These are phyloP conservation scores for Agrocybe chaxingu DNA, from an alignment of 768 basidiomycete species.

Conservation along the genomic window DNA sequence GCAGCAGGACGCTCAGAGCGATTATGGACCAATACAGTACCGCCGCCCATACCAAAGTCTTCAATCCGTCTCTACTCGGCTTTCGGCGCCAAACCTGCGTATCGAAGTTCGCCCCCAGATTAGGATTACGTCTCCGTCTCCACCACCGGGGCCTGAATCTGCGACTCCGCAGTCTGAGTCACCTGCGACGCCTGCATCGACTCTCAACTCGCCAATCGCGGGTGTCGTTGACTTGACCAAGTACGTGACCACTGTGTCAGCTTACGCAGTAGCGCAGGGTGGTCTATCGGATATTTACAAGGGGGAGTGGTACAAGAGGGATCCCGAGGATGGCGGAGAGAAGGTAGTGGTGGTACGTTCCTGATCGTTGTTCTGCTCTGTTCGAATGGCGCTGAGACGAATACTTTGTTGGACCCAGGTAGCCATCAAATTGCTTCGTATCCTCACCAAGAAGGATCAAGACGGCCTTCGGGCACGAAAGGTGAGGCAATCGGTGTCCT, in stretches of 20 bases:
- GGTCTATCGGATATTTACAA: slow-evolving; percentile 48
- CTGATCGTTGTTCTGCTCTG: neutral
- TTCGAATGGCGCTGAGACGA: neutral
- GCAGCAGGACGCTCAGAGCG: too few relatives aligned
- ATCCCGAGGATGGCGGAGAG: slow-evolving; percentile 4
- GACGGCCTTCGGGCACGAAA: slow-evolving; percentile 33
- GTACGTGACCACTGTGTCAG: slow-evolving; percentile 20
- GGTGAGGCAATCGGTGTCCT: slow-evolving; percentile 14
- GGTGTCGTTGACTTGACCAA: slow-evolving; percentile 31
- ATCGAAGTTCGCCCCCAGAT: too few relatives aligned
- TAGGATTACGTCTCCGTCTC: too few relatives aligned
- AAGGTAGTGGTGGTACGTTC: slow-evolving; percentile 8
- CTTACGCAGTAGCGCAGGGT: slow-evolving; percentile 38
- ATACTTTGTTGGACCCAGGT: slow-evolving; percentile 26
- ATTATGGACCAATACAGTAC: too few relatives aligned
- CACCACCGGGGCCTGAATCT: neutral
- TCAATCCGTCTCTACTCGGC: too few relatives aligned
- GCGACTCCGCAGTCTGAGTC: slow-evolving; percentile 18
- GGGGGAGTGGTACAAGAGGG: slow-evolving; percentile 29
- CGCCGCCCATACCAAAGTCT: too few relatives aligned
- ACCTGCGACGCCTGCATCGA: slow-evolving; percentile 25
- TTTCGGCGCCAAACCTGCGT: too few relatives aligned
- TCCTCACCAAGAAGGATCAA: slow-evolving; percentile 24
- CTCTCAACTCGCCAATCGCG: slow-evolving; percentile 24
- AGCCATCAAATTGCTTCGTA: slow-evolving; percentile 45